Conservation (phyloP, 768 basidiomycete genomes). For the Suillus subalutaceus region DNA sequence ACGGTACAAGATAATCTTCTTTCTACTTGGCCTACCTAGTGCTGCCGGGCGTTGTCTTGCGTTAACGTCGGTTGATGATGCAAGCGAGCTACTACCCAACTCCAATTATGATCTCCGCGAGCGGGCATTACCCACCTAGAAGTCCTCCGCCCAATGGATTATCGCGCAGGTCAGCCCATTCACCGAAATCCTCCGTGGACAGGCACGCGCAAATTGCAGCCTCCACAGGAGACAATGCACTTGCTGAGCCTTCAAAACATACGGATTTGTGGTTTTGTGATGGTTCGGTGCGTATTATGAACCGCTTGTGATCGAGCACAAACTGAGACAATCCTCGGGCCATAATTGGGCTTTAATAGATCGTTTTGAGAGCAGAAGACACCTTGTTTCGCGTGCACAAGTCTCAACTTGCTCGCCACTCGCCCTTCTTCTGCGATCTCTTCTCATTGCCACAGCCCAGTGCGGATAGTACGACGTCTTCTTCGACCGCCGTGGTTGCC, state of each 20-base stretch:
- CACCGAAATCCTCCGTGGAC: slow-evolving; percentile 18
- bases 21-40: not conserved
- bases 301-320: not conserved
- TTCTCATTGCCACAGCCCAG: slow-evolving; percentile 69
- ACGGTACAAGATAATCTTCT: not conserved
- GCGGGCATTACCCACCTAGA: slow-evolving; percentile 29
- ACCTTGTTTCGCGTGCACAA: slow-evolving; percentile 76
- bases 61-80: not conserved
- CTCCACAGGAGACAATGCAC: not conserved
- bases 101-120: slow-evolving; percentile 26
- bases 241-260: slow-evolving; percentile 38
- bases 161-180: slow-evolving; percentile 15
- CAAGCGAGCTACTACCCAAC: slow-evolving; percentile 33
- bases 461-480: slow-evolving; percentile 17
- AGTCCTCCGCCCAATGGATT: slow-evolving; percentile 30
- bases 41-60: not conserved
- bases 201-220: not conserved
- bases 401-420: slow-evolving; percentile 71
- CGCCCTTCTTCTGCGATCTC: slow-evolving; percentile 69
- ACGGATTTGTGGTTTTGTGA: slow-evolving; percentile 73
- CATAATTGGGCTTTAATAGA: slow-evolving; percentile 17
- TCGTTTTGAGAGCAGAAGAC: slow-evolving; percentile 66
- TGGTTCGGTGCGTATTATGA: slow-evolving; percentile 48
- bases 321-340: not conserved
- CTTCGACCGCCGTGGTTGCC: not conserved